Conservation (phyloP, 2,329 filamentous ascomycete genomes). For the Fusarium abutilonis region DNA sequence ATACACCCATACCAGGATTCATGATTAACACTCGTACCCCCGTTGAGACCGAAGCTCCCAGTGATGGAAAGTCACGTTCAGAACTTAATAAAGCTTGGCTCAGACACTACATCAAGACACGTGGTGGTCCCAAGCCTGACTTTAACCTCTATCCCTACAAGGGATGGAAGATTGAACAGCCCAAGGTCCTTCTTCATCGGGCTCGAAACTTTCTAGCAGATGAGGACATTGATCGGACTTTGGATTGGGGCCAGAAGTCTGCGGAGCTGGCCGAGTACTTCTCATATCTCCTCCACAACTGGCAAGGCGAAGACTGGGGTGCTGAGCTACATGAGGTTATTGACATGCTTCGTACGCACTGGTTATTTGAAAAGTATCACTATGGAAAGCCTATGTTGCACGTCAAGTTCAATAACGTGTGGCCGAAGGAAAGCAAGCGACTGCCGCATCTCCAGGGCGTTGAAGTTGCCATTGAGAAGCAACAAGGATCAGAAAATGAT, state of each 20-base stretch:
- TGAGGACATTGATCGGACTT: conserved; percentile 56
- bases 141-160: conserved; percentile 43
- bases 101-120: background rate
- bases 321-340: conserved; percentile 46
- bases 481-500: background rate
- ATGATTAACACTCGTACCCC: conserved; percentile 22
- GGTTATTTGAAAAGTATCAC: conserved; percentile 50
- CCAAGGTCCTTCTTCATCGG: conserved; percentile 47
- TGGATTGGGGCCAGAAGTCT: conserved; percentile 53
- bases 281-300: conserved; percentile 45
- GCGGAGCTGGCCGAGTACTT: conserved; percentile 54
- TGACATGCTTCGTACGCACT: conserved; percentile 50
- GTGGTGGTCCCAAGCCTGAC: background rate
- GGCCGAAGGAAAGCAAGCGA: conserved; percentile 40
- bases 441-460: conserved; percentile 42
- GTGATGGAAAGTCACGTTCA: background rate
- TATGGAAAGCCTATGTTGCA: conserved; percentile 45
- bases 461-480: conserved; percentile 1
- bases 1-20: conserved; percentile 19
- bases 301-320: conserved; percentile 45
- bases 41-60: background rate
- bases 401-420: conserved; percentile 39
- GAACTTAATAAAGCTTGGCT: conserved; percentile 14
- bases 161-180: conserved; percentile 50
- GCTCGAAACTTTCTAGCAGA: conserved; percentile 60